phyloP scores from a whole-genome alignment of 495 filamentous ascomycete genomes.

The Aspergillus egyptiacus region DNA sequence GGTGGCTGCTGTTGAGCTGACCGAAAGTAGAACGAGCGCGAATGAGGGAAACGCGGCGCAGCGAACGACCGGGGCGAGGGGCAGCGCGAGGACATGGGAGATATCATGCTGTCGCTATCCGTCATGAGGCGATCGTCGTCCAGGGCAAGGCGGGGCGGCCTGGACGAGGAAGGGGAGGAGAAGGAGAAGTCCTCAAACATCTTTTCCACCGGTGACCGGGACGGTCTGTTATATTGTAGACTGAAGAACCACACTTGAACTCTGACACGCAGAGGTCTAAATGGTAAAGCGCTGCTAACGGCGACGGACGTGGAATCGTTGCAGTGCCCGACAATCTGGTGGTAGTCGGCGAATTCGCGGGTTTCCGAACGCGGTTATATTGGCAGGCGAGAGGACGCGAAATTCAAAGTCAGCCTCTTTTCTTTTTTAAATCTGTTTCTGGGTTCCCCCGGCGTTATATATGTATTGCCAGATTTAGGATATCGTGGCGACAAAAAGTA shows the following conservation, averaged over 20 bases:
- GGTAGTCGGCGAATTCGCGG: not conserved
- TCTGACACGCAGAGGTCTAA: not conserved
- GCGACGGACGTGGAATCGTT: too few species aligned
- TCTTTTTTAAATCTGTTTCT: not conserved
- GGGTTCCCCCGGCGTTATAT: not conserved
- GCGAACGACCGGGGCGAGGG: slow-evolving; percentile 37
- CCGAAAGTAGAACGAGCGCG: slow-evolving; percentile 33
- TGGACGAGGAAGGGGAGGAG: slow-evolving; percentile 34
- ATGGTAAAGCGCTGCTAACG: too few species aligned
- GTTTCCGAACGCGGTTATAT: slow-evolving; percentile 6
- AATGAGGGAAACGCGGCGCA: slow-evolving; percentile 30
- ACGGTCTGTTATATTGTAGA: too few species aligned
- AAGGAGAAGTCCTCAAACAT: slow-evolving; percentile 49
- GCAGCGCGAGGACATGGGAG: slow-evolving; percentile 43
- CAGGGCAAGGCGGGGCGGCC: slow-evolving; percentile 27
- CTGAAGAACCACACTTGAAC: too few species aligned
- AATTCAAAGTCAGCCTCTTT: not conserved
- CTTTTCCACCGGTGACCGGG: not conserved
- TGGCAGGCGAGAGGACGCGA: not conserved
- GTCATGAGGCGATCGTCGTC: slow-evolving; percentile 25
- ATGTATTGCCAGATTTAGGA: not conserved
- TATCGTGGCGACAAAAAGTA: not conserved
- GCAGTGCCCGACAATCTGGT: not conserved
- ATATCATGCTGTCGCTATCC: slow-evolving; percentile 31
- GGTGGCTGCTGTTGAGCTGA: slow-evolving; percentile 30